Evolutionary conservation across 2,329 filamentous ascomycete genomes (phyloP), one percentile per base, ranked within the genome.

Genomic region (Westerdykella sp.): DNA sequence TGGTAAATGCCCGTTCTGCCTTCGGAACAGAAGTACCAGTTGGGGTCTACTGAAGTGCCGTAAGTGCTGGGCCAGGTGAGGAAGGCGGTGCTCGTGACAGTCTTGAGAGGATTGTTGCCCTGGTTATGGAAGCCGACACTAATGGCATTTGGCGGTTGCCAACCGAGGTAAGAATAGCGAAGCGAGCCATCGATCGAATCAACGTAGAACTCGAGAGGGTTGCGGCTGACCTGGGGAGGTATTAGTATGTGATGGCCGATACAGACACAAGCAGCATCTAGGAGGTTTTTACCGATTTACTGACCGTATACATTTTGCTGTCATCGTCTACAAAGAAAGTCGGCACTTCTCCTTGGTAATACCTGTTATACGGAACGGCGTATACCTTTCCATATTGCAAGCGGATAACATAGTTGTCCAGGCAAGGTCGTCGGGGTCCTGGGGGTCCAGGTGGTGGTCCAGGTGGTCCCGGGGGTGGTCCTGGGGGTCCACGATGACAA

Each of bases 281-380:
- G 16, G 15, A 9, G n/a, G 18, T 15, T 15, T 15, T 11, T 18
- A 48, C 57, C 40, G 54, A 61, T 15, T 11, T 18, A 48, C 57
- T 40, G 54, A 61, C 57, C 6, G 56, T 62, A 47, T 61, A 62
- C 28, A 54, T 15, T 39, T 55, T 47, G 37, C 54, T 59, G 42
- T 58, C 55, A 18, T 59, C 54, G 37, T 56, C 55, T 23, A 56
- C 59, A 34, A 57, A 61, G 44, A 64, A 59, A 21, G 55, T 53
- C 18, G 55, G 44, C 13, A 62, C 49, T 41, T 56, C 56, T 12
- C 50, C 50, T 23, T 59, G 50, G 40, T 44, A 60, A 48, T 49
- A 58, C 40, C 55, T 58, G 50, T 57, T 59, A 48, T 60, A 62
- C 23, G 56, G 55, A 14, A 55, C 60, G 10, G 55, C 59, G 45